These are phyloP conservation scores for Mentha longifolia DNA, from an alignment of 257 asterid genomes.

Conservation along the genomic window DNA sequence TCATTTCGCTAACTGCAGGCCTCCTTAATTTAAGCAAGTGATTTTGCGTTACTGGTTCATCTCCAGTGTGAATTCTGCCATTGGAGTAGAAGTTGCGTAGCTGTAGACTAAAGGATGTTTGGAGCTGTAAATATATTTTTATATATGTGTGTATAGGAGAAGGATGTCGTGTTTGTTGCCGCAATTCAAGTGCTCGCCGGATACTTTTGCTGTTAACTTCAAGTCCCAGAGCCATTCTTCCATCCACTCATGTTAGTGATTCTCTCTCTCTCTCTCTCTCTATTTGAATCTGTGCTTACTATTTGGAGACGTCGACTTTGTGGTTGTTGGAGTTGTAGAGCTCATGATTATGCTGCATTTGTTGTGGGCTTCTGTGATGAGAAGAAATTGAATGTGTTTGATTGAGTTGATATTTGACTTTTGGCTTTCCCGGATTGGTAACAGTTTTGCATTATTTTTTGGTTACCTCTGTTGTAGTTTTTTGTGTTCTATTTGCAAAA, in stretches of 20 bases:
- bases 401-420: conserved; percentile 13
- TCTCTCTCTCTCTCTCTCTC: conserved; percentile 19
- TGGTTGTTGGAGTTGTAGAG: conserved; percentile 23
- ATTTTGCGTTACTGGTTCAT: conserved; percentile 33
- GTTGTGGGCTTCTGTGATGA: conserved; percentile 6
- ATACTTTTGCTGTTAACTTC: conserved; percentile 66
- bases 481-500: neutral
- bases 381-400: conserved; percentile 4
- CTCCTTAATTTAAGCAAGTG: neutral
- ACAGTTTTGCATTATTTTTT: conserved; percentile 1
- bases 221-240: conserved; percentile 57
- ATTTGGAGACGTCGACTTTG: neutral
- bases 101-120: conserved; percentile 4
- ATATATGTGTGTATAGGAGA: conserved; percentile 39
- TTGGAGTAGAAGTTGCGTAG: neutral
- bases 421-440: neutral
- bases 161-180: conserved; percentile 93
- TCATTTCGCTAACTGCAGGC: neutral
- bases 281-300: conserved; percentile 3
- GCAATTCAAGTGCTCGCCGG: conserved; percentile 91
- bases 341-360: conserved; percentile 34
- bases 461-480: neutral
- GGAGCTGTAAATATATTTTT: conserved; percentile 28
- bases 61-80: neutral
- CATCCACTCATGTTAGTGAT: conserved; percentile 49